Evolutionary conservation across 2,329 filamentous ascomycete genomes (phyloP).

Genomic region (Venturia nashicola): DNA sequence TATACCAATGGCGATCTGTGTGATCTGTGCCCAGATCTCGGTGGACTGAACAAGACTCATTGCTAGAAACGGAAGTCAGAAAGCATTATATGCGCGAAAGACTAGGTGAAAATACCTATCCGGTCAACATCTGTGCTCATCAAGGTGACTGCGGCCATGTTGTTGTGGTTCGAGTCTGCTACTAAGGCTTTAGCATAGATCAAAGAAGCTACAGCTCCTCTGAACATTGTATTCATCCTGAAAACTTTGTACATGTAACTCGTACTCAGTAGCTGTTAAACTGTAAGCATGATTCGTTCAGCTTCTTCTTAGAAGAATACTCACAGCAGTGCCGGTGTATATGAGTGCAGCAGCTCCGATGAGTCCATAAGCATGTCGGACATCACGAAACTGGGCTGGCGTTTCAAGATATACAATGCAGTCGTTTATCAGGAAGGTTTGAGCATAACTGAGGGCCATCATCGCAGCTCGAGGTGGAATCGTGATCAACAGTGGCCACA

Average conservation of each 20-base stretch:
- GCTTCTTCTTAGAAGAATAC: neutral
- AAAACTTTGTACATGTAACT: slow-evolving; percentile 4
- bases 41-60: neutral
- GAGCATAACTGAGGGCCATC: slow-evolving; percentile 6
- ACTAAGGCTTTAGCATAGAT: neutral
- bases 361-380: slow-evolving; percentile 2
- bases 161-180: neutral
- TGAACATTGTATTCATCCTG: slow-evolving; percentile 3
- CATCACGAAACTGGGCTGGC: neutral
- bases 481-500: neutral
- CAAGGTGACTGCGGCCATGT: slow-evolving; percentile 2
- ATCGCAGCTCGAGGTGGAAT: neutral
- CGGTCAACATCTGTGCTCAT: slow-evolving; percentile 8
- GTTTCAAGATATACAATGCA: slow-evolving; percentile 4
- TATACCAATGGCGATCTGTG: slow-evolving; percentile 6
- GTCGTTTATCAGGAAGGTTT: slow-evolving; percentile 5
- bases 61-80: neutral
- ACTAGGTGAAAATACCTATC: neutral
- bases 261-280: neutral
- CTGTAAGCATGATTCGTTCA: neutral
- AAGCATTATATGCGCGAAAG: neutral
- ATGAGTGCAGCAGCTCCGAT: slow-evolving; percentile 5
- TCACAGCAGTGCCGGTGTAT: neutral
- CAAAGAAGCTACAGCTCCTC: slow-evolving; percentile 1
- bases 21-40: slow-evolving; percentile 5